A percentile compares a stretch with the other conserved stretches of the same genome.
Evolutionary conservation across 2,329 filamentous ascomycete species (phyloP).

Genomic region (Trichoderma koningiopsis): DNA sequence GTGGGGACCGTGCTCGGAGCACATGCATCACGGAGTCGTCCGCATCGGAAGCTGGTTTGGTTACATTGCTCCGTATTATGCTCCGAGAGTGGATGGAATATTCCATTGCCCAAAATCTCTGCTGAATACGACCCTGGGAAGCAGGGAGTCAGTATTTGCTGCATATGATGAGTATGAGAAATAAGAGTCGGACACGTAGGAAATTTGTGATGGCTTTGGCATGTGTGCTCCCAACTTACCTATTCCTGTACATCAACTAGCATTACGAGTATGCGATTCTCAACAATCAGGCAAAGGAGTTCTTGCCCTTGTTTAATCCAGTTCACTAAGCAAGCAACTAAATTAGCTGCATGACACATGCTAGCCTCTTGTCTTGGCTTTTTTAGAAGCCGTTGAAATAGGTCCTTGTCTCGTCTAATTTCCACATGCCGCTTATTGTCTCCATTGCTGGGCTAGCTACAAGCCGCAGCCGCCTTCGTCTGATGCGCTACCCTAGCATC

Average conservation of each 20-base stretch:
- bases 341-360: conserved; percentile 12
- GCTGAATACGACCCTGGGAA: not conserved
- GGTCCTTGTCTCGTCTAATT: not conserved
- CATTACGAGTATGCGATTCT: not conserved
- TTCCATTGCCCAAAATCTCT: not conserved
- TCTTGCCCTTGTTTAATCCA: not conserved
- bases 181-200: not conserved
- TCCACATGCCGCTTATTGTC: not conserved
- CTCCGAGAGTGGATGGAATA: conserved; percentile 1
- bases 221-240: not conserved
- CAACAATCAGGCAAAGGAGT: not conserved
- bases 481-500: conserved; percentile 6
- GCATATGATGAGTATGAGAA: too few relatives aligned
- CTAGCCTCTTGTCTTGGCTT: not conserved
- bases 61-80: not conserved
- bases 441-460: not conserved
- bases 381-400: not conserved
- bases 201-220: not conserved
- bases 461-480: not conserved
- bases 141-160: not conserved
- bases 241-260: not conserved
- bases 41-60: not conserved
- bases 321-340: not conserved
- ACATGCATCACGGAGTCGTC: conserved; percentile 6
- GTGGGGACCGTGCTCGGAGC: conserved; percentile 7